A percentile compares a stretch with the other conserved stretches of the same genome.
Conservation (phyloP, 345 rosid genomes). For the Citrus maxima region DNA sequence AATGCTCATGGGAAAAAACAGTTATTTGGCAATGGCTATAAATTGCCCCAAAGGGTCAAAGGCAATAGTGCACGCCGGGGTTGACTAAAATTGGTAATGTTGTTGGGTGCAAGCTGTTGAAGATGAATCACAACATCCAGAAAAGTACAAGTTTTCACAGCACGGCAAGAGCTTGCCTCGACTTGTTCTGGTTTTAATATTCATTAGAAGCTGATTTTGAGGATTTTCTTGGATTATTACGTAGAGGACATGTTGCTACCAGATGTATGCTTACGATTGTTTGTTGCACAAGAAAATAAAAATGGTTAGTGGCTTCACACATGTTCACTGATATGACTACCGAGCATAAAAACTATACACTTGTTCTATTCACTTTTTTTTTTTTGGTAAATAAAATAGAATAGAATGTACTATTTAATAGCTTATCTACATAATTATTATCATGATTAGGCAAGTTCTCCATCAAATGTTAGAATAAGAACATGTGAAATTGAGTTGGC, state of each 20-base stretch:
- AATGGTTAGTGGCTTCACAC: not conserved
- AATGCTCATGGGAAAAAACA: not conserved
- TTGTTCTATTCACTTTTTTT: not conserved
- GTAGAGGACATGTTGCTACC: not conserved
- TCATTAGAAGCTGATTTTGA: not conserved
- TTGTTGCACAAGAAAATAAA: not conserved
- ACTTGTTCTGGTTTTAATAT: constrained; percentile 7
- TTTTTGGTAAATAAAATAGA: not conserved
- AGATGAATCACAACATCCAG: not conserved
- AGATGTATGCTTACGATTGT: not conserved
- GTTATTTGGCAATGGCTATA: not conserved
- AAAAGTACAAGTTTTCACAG: not conserved
- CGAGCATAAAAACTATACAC: not conserved
- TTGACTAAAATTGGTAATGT: not conserved
- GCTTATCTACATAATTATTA: not conserved
- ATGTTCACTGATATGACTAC: not conserved
- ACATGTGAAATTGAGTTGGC: not conserved
- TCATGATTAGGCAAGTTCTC: not conserved
- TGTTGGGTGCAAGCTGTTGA: not conserved
- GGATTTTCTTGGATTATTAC: constrained; percentile 1
- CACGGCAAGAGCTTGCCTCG: constrained; percentile 1
- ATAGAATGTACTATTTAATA: not conserved
- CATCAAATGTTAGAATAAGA: not conserved
- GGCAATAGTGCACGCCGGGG: not conserved
- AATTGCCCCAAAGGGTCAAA: not conserved